phyloP scores from a whole-genome alignment of 139 green algal genomes.

The Chlorella sp. region DNA sequence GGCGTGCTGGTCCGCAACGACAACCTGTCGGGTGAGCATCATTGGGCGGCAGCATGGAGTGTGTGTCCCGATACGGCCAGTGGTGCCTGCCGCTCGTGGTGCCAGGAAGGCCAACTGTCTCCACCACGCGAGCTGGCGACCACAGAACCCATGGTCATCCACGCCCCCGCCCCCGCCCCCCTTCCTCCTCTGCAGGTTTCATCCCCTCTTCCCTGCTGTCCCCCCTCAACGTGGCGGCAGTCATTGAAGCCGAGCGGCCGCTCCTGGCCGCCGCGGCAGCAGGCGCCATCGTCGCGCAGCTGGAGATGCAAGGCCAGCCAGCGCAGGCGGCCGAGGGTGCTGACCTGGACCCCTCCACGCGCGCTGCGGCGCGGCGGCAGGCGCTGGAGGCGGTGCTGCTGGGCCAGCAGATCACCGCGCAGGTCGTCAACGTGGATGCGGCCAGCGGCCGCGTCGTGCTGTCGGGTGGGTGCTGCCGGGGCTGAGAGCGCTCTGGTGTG shows the following conservation, averaged over 20 bases:
- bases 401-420: background rate
- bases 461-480: background rate
- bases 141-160: background rate
- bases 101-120: too few species aligned
- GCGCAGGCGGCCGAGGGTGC: background rate
- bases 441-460: conserved; percentile 1
- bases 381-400: conserved; percentile 8
- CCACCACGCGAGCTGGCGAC: background rate
- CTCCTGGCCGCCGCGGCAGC: conserved; percentile 4
- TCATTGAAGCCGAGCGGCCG: conserved; percentile 15
- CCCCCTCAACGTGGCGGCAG: background rate
- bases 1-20: conserved; percentile 38
- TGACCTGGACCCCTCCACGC: background rate
- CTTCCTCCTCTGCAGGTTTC: conserved; percentile 18
- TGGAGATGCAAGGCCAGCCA: background rate
- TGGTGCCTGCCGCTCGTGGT: too few species aligned
- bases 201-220: conserved; percentile 29
- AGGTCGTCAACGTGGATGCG: conserved; percentile 1
- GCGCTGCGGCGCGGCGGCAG: background rate
- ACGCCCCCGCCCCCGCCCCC: too few species aligned
- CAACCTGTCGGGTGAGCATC: conserved; percentile 3
- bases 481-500: background rate
- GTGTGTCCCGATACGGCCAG: too few species aligned
- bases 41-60: background rate
- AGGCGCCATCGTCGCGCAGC: background rate